phyloP scores from a whole-genome alignment of 805 yeast species.

The Clavispora fructus region DNA sequence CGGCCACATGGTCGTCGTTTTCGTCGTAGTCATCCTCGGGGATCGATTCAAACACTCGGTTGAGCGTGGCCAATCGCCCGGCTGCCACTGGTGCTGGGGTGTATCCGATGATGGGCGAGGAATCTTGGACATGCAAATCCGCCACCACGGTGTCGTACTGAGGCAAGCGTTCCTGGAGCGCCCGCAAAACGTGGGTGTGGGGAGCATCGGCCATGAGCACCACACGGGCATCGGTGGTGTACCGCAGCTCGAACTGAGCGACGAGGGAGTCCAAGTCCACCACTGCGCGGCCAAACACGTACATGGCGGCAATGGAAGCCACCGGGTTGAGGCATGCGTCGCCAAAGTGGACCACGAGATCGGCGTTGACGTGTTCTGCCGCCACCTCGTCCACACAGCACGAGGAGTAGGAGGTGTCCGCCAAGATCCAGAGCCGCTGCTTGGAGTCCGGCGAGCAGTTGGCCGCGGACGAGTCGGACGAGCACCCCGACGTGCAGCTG shows the following conservation, averaged over 20 bases:
- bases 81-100: slow-evolving; percentile 12
- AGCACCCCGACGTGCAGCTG: neutral
- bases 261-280: slow-evolving; percentile 40
- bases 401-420: slow-evolving; percentile 92
- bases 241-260: slow-evolving; percentile 37
- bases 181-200: slow-evolving; percentile 42
- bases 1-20: slow-evolving; percentile 13
- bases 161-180: slow-evolving; percentile 27
- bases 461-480: neutral
- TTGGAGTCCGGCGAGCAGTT: neutral
- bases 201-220: slow-evolving; percentile 75
- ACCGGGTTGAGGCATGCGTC: slow-evolving; percentile 88
- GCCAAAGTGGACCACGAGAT: slow-evolving; percentile 87
- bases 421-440: slow-evolving; percentile 69
- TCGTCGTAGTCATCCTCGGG: slow-evolving; percentile 17
- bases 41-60: slow-evolving; percentile 15
- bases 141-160: slow-evolving; percentile 23
- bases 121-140: slow-evolving; percentile 25
- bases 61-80: slow-evolving; percentile 7
- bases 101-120: slow-evolving; percentile 42
- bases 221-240: slow-evolving; percentile 37
- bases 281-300: slow-evolving; percentile 69
- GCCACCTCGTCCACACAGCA: slow-evolving; percentile 98
- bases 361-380: slow-evolving; percentile 85
- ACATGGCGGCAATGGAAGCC: slow-evolving; percentile 65